Base-by-base conservation (phyloP, 495 filamentous ascomycete genomes). In the Podospora fimiseda region DNA sequence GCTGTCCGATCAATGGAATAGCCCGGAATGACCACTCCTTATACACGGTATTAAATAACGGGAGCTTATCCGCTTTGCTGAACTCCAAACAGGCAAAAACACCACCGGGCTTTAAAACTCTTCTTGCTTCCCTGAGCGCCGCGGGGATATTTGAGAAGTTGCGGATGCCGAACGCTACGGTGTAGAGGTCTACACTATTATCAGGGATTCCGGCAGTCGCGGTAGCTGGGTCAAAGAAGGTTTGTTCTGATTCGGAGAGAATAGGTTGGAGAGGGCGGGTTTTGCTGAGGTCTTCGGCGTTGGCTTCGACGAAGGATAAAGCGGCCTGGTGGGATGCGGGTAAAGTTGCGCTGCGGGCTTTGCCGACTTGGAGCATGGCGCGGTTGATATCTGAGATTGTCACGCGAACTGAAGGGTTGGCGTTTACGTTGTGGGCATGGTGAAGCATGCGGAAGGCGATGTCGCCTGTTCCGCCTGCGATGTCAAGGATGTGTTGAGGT, bases 1-100 rank as follows among this genome's bases (percentile, higher is more conserved):
- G 58, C 73, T 98, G 91, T 15, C 93, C 93, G 66, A 98, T 95
- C 42, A 98, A 61, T 2, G 93, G 93, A 57, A 98, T 98, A 14
- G 89, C 89, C 45, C 82, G 77, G 70, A 97, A 98, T 58, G 89
- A 95, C 88, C 95, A 98, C 50, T 88, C 74, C 77, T 95, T 94
- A 72, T 98, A 98, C 2, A 92, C 66, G n/a, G 79, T 81, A 71
- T 96, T 85, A 62, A 96, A 79, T 13, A 94, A 37, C 0, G 75
- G 70, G 13, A 72, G 58, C 60, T 84, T 87, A 47, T 78, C 77
- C 30, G 93, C 87, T 66, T 89, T 90, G 61, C 82, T 86, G 70
- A 98, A 98, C 75, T 98, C 93, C 62, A 98, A 81, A 65, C 93
- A 97, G 3, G 93, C 92, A 70, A 98, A 97, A 0, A 97, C 85